Base-by-base conservation (phyloP, 2,329 filamentous ascomycete species). In the Hypoxylon sp. region DNA sequence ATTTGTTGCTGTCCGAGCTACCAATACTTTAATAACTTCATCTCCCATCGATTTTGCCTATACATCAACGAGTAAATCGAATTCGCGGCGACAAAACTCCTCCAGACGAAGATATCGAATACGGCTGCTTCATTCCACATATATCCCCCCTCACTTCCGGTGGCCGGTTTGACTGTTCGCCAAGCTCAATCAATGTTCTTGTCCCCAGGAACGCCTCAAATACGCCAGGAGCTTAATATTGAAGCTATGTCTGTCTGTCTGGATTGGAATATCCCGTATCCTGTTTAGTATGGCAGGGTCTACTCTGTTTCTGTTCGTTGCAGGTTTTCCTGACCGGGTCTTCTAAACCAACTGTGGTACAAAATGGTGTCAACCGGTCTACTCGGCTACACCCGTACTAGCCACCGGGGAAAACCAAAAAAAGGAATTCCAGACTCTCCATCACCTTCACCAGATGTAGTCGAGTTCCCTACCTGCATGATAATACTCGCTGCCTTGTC, bases 371-470 rank as follows among this genome's bases (percentile, higher is more conserved):
- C 55, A 49, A 22, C 32, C 36, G 48, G 30, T 50, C 30, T 22
- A 20, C 42, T 42, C 9, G 16, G 48, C 38, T 50, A 38, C 38
- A 32, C n/a, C 30, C 12, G 33, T 50, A 32, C 46, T 24, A 38
- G 51, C 9, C n/a, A 28, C 40, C 42, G 20, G 33, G 48, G 51
- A 60, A 33, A 16, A 48, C n/a, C 11, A n/a, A n/a, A n/a, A n/a
- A n/a, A n/a, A n/a, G n/a, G 24, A 26, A 26, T 26, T 26, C 24
- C 16, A 32, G 36, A 22, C 45, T 26, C 9, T 42, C 28, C 20
- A 33, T 28, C 51, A 67, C 14, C 54, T 40, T 32, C 49, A 50
- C 18, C 42, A 49, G 64, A 59, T 60, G 64, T 67, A 67, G 54
- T 64, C 56, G 56, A 62, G 24, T 57, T 64, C 16, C 45, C 28